Evolutionary conservation across 2,329 filamentous ascomycete species (phyloP).

Genomic region (Cordyceps javanica): DNA sequence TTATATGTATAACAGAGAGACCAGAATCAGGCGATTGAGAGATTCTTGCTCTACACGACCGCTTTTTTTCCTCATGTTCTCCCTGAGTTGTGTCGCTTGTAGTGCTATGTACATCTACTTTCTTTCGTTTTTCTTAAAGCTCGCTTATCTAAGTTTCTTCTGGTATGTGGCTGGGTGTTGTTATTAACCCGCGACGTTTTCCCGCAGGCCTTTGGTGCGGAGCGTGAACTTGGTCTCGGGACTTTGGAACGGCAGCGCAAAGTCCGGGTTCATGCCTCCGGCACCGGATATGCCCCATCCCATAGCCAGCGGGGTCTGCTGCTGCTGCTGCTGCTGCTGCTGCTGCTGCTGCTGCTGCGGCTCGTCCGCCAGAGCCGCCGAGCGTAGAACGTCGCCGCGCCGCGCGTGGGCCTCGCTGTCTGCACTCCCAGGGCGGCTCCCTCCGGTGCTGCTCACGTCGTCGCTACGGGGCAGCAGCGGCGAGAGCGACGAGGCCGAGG

Average conservation of each 20-base stretch:
- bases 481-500: neutral
- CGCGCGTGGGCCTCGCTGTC: constrained; percentile 37
- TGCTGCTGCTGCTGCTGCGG: constrained; percentile 4
- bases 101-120: neutral
- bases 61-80: neutral
- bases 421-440: constrained; percentile 36
- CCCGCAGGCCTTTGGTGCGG: constrained; percentile 50
- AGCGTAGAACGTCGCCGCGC: constrained; percentile 36
- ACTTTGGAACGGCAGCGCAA: constrained; percentile 42
- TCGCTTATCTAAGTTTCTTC: neutral
- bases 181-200: constrained; percentile 32
- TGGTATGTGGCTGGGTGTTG: neutral
- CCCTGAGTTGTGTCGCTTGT: neutral
- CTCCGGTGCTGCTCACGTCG: constrained; percentile 30
- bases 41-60: neutral
- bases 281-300: constrained; percentile 10
- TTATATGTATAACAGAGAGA: neutral
- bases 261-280: constrained; percentile 15
- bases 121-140: no score
- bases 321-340: constrained; percentile 5
- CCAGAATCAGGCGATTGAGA: neutral
- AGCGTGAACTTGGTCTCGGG: constrained; percentile 42
- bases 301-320: neutral
- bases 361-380: constrained; percentile 25
- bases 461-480: constrained; percentile 27